phyloP scores from a whole-genome alignment of 768 basidiomycete species.

The Pisolithus orientalis region DNA sequence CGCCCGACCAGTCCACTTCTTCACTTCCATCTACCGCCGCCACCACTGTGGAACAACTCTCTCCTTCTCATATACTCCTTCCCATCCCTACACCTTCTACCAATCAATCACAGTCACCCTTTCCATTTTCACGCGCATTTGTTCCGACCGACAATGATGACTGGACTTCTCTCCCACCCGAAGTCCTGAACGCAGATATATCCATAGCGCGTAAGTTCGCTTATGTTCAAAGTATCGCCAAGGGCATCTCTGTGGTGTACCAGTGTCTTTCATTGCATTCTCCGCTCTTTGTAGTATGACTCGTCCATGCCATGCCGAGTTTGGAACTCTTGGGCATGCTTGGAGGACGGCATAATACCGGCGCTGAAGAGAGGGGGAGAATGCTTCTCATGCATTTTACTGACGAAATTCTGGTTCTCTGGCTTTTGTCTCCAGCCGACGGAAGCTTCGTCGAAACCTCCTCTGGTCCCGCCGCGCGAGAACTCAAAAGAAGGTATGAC shows the following conservation, averaged over 20 bases:
- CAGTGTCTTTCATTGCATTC: neutral
- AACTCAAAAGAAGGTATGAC: conserved; percentile 74
- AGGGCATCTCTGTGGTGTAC: neutral
- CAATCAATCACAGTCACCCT: conserved; percentile 35
- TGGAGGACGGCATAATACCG: neutral
- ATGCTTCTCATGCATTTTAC: neutral
- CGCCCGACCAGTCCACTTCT: conserved; percentile 6
- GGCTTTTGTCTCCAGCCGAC: conserved; percentile 43
- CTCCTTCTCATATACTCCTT: conserved; percentile 31
- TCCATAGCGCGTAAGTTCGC: conserved; percentile 49
- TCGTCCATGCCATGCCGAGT: neutral
- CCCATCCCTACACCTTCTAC: conserved; percentile 35
- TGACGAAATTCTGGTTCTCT: neutral
- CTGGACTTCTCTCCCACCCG: conserved; percentile 39
- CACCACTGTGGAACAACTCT: conserved; percentile 4
- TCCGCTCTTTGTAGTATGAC: neutral
- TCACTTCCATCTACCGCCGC: conserved; percentile 17
- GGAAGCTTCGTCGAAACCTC: conserved; percentile 77
- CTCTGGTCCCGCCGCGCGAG: conserved; percentile 67
- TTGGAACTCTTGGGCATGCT: neutral
- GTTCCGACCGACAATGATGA: conserved; percentile 30
- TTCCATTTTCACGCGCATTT: conserved; percentile 40
- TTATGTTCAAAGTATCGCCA: conserved; percentile 1
- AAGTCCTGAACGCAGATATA: conserved; percentile 51
- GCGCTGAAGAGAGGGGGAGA: neutral